These are phyloP conservation scores for Fusarium papillatum DNA, from an alignment of 2,329 filamentous ascomycete species.

Conservation along the genomic window DNA sequence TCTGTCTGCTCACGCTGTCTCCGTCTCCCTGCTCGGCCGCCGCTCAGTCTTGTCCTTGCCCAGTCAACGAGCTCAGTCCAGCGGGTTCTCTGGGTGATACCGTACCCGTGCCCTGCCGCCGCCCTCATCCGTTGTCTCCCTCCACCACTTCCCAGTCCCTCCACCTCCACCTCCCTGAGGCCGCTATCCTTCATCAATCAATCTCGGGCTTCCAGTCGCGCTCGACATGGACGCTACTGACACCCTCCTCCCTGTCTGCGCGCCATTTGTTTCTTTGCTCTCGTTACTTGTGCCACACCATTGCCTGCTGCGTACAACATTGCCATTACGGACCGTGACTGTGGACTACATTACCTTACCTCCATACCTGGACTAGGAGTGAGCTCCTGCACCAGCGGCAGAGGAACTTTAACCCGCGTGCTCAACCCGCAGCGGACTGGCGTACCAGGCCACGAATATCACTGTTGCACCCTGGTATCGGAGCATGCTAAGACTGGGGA, in stretches of 20 bases:
- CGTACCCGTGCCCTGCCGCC: conserved; percentile 20
- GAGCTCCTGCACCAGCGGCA: conserved; percentile 6
- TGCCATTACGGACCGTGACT: conserved; percentile 10
- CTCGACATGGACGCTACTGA: conserved; percentile 37
- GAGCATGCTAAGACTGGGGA: conserved; percentile 34
- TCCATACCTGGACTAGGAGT: background rate
- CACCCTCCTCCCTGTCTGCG: conserved; percentile 43
- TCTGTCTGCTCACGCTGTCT: conserved; percentile 11
- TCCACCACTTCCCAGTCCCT: conserved; percentile 27
- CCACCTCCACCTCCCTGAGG: conserved; percentile 39
- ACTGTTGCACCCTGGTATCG: conserved; percentile 30
- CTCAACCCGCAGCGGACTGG: background rate
- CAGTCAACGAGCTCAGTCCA: conserved; percentile 34
- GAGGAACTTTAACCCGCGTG: conserved; percentile 5
- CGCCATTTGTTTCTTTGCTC: conserved; percentile 29
- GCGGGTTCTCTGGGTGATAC: conserved; percentile 33
- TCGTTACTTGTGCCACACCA: conserved; percentile 43
- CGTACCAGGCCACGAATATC: conserved; percentile 17
- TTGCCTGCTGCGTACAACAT: conserved; percentile 31
- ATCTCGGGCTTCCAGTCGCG: conserved; percentile 37
- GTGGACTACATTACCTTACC: background rate
- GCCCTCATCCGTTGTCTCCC: conserved; percentile 10
- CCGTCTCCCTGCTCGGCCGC: background rate
- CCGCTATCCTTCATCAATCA: conserved; percentile 46
- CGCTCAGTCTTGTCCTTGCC: conserved; percentile 11